Conservation (phyloP, 768 basidiomycete genomes). For the Boletellus ananas region DNA sequence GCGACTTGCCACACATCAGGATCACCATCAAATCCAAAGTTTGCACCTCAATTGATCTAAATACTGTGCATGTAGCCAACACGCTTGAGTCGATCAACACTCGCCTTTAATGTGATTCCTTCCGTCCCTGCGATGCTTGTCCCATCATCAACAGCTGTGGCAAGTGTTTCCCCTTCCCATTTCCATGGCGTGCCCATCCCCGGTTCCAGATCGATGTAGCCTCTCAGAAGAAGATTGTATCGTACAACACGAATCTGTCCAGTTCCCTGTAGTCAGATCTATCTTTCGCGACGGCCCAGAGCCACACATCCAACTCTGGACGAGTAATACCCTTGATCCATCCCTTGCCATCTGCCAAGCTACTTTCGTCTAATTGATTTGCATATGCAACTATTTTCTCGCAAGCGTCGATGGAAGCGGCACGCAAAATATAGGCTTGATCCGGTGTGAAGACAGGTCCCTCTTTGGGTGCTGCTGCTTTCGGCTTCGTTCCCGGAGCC, state of each 20-base stretch:
- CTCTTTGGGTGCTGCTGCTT: slow-evolving; percentile 32
- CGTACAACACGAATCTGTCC: slow-evolving; percentile 59
- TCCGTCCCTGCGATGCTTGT: slow-evolving; percentile 1
- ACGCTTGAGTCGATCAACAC: neutral
- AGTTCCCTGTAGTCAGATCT: slow-evolving; percentile 64
- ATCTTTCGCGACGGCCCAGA: slow-evolving; percentile 83
- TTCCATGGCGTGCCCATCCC: neutral
- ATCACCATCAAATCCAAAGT: slow-evolving; percentile 12
- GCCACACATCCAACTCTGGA: slow-evolving; percentile 68
- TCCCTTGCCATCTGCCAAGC: slow-evolving; percentile 25
- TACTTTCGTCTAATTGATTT: slow-evolving; percentile 28
- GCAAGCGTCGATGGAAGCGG: slow-evolving; percentile 77
- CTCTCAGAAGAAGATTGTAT: slow-evolving; percentile 65
- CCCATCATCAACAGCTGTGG: neutral
- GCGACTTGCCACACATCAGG: slow-evolving; percentile 4
- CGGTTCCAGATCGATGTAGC: neutral
- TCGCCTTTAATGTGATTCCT: slow-evolving; percentile 8
- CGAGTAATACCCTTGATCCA: slow-evolving; percentile 58
- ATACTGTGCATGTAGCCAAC: neutral
- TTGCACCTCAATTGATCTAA: slow-evolving; percentile 6
- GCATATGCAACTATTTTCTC: slow-evolving; percentile 61
- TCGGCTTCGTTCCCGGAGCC: slow-evolving; percentile 13
- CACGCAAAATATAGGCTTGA: slow-evolving; percentile 72
- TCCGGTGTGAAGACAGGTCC: slow-evolving; percentile 53
- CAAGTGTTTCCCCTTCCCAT: neutral